Evolutionary conservation across 2,329 filamentous ascomycete genomes (phyloP), one percentile per base, ranked within the genome.

Genomic region (Didymosphaeria variabile): DNA sequence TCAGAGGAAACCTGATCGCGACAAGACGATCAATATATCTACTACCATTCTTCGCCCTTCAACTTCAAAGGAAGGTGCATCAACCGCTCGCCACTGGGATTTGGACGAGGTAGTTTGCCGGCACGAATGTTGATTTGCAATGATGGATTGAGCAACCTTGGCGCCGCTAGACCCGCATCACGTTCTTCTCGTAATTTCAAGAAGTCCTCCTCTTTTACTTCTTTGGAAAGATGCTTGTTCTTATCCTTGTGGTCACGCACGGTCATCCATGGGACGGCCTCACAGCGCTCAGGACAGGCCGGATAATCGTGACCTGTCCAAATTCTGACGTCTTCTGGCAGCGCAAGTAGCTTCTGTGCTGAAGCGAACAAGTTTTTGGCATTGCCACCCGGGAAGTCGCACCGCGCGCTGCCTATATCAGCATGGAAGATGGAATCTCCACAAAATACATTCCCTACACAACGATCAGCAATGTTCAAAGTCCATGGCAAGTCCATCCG

Each of bases 121-220:
- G 70, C 79, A n/a, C 78, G 73, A 42, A 80, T 70, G 58, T 81
- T 81, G 8, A 80, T 62, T 65, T 81, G 79, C 67, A 81, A 58
- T 1, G 77, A 73, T 47, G 73, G 77, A 58, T 79, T 72, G 36
- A 81, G 55, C 58, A 81, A 57, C 40, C 63, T 74, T 2, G 78
- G 79, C 34, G 70, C 74, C 5, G 58, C 61, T 36, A 81, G 55
- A 0, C 21, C 59, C 7, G 49, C 50, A 64, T 81, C 79, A 7
- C 75, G 64, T 42, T 76, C 63, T n/a, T 42, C 61, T 4, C 79
- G 69, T 67, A 67, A 62, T 12, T 55, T 36, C 0, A 79, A 70
- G 60, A 81, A 81, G 0, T 77, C 70, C 1, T 74, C 68, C 60
- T 75, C 66, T 8, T 51, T 52, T 3, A 70, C 62, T 10, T 65